Conservation (phyloP, 441 rosid genomes). For the Bocquillonia castaneifolia region DNA sequence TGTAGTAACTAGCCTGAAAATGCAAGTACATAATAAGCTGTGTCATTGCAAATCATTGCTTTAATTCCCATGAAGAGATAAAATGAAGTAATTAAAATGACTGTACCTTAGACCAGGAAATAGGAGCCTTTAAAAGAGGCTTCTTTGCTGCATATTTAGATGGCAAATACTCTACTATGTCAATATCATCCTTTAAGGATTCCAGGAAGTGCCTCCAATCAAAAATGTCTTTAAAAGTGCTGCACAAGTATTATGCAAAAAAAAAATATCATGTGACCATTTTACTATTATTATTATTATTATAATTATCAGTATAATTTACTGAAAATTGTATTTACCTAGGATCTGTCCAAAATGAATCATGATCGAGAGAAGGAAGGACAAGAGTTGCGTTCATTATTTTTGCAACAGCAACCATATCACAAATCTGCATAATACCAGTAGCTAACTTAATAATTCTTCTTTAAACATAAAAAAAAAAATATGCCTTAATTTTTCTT, state of each 20-base stretch:
- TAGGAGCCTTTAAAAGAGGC: constrained; percentile 73
- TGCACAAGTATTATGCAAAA: constrained; percentile 38
- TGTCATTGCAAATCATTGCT: no score
- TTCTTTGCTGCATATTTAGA: constrained; percentile 40
- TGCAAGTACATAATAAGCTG: no score
- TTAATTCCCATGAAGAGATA: background rate
- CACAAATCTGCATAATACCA: constrained; percentile 62
- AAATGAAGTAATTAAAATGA: background rate
- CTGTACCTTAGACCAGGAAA: constrained; percentile 96
- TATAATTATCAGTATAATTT: no score
- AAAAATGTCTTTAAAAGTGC: constrained; percentile 86
- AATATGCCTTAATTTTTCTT: no score
- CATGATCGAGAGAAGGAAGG: constrained; percentile 86
- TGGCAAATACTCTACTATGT: constrained; percentile 77
- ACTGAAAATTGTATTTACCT: no score
- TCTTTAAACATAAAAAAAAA: no score
- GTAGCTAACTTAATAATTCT: no score
- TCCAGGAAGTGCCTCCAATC: constrained; percentile 88
- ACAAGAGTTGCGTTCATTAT: constrained; percentile 94
- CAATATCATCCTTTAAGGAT: constrained; percentile 60
- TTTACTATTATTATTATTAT: no score
- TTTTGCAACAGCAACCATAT: constrained; percentile 94
- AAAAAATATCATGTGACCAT: no score
- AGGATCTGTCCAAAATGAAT: constrained; percentile 94
- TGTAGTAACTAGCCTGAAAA: constrained; percentile 88